Base-by-base conservation (phyloP, 805 yeast species). In the Saccharomycopsis microspora region DNA sequence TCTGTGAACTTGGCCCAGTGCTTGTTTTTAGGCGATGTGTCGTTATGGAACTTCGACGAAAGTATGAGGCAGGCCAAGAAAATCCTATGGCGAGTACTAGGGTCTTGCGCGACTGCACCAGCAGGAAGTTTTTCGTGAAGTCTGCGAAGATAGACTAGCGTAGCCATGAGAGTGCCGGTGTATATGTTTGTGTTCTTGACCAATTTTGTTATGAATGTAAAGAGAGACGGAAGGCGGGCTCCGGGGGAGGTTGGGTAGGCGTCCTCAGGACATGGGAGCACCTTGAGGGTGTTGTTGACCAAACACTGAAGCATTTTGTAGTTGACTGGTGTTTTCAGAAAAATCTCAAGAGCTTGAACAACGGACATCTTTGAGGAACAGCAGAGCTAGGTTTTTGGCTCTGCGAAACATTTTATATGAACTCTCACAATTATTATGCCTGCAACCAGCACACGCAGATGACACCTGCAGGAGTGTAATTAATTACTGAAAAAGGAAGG, bases 1-100 rank as follows among this genome's bases (percentile, higher is more conserved):
- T 82, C 80, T 3, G 97, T 89, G 69, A 89, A 89, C 50, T 78
- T 74, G 3, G 95, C 82, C 98, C 98, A 90, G 67, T 90, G 96
- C 66, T 84, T 88, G 67, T 90, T 90, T 62, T 89, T 74, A 41
- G 98, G 98, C 19, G 94, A 82, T 3, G 95, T 83, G 68, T 90
- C 98, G 64, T 90, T 90, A 54, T 88, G 74, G 54, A 80, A 80
- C 68, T 90, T 90, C n/a, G 97, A 96, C 11, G 95, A 85, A 43
- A 93, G 66, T 40, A 90, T 86, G 47, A 90, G 71, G 41, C 95
- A 78, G 0, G 96, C 96, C 44, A 90, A 68, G 56, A 90, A 93
- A 47, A 90, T 85, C 52, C 97, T 74, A 68, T 90, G 98, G 60
- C 94, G 76, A 6, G 97, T 89, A 46, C 97, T 84, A 46, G 72